Conservation (phyloP, 208 protist species). For the Naegleria fowleri region DNA sequence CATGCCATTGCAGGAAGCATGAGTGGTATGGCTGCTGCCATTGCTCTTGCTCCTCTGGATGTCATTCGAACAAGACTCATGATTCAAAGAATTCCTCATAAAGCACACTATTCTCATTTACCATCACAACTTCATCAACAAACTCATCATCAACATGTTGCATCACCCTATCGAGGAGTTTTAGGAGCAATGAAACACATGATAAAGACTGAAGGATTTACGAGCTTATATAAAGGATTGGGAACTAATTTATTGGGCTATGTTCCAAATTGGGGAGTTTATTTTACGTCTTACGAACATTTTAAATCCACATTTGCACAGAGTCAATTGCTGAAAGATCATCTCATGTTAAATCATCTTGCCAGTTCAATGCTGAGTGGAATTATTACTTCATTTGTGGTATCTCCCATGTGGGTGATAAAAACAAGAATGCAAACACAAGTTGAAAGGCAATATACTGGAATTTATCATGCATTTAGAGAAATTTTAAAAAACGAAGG, state of each 20-base stretch:
- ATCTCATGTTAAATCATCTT: conserved; percentile 35
- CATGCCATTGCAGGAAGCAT: conserved; percentile 37
- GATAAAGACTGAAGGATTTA: conserved; percentile 18
- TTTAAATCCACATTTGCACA: conserved; percentile 31
- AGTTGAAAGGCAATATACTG: conserved; percentile 40
- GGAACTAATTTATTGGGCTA: conserved; percentile 43
- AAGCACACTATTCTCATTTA: background rate
- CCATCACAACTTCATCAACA: background rate
- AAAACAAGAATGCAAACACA: conserved; percentile 37
- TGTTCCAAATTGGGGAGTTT: conserved; percentile 51
- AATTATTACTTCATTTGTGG: conserved; percentile 30
- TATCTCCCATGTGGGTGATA: conserved; percentile 43
- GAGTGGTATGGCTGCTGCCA: conserved; percentile 36
- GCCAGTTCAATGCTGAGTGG: conserved; percentile 38
- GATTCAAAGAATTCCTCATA: conserved; percentile 13
- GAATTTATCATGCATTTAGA: conserved; percentile 36
- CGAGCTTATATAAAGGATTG: conserved; percentile 41
- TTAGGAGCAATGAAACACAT: conserved; percentile 32
- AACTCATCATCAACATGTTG: background rate
- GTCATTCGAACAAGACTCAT: conserved; percentile 51
- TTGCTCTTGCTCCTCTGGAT: conserved; percentile 50
- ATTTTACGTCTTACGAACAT: conserved; percentile 48
- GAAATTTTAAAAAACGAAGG: conserved; percentile 48
- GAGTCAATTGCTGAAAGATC: background rate
- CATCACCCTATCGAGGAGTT: background rate